Conservation (phyloP, 2,329 filamentous ascomycete species). For the Lecanicillium sp. region DNA sequence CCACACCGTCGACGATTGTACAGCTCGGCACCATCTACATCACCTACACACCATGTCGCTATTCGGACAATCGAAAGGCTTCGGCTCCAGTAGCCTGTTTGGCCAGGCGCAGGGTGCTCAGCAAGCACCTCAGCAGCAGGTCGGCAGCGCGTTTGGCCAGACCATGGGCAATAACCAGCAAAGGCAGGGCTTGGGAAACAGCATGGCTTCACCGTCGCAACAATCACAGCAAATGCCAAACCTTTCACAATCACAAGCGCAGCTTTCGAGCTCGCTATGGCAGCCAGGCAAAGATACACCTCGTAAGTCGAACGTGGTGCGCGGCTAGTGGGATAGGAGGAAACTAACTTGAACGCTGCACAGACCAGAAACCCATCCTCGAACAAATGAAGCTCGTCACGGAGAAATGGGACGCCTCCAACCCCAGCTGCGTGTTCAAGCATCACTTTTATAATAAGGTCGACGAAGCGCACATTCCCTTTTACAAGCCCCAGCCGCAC, state of each 20-base stretch:
- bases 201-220: slow-evolving; percentile 26
- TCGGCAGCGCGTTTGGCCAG: slow-evolving; percentile 21
- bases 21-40: no score
- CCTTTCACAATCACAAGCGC: slow-evolving; percentile 36
- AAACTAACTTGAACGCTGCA: slow-evolving; percentile 4
- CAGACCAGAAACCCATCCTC: slow-evolving; percentile 61
- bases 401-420: slow-evolving; percentile 66
- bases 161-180: slow-evolving; percentile 28
- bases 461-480: slow-evolving; percentile 65
- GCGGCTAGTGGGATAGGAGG: no score
- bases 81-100: slow-evolving; percentile 25
- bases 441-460: slow-evolving; percentile 86
- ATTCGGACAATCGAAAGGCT: slow-evolving; percentile 32
- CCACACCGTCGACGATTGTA: no score
- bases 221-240: slow-evolving; percentile 34
- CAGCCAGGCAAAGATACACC: slow-evolving; percentile 43
- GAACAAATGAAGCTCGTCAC: slow-evolving; percentile 66
- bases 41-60: slow-evolving; percentile 22
- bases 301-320: slow-evolving; percentile 33
- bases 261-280: slow-evolving; percentile 44
- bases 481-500: slow-evolving; percentile 60
- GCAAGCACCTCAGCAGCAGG: slow-evolving; percentile 18
- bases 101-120: slow-evolving; percentile 29
- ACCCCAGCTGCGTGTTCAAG: slow-evolving; percentile 66
- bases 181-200: slow-evolving; percentile 20